Base-by-base conservation (phyloP, 73 alveolate species). In the Paramecium primaurelia region DNA sequence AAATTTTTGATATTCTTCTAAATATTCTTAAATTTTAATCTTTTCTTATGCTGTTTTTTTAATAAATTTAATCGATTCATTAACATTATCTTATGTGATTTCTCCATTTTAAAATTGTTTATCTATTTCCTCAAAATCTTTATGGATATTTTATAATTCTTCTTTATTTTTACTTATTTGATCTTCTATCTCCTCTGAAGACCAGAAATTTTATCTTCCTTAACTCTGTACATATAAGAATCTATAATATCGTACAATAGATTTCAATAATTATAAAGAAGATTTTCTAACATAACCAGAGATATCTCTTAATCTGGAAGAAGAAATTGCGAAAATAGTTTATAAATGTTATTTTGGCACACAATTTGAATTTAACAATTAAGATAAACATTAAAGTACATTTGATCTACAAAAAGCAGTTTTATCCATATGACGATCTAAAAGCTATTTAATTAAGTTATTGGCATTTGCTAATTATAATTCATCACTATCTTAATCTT, bases 241-340 rank as follows among this genome's bases (percentile, higher is more conserved):
- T 73, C 60, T 73, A 32, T 73, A 73, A 73, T 73, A 73, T 2
- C 59, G 28, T 3, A 73, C 47, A 11, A 73, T 38, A 5, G 87
- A 73, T 73, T 73, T 73, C 28, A 73, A 34, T 73, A 73, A 40
- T 37, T 73, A 36, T 38, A 73, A 36, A 34, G 87, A 34, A 8
- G 87, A 34, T 14, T 73, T 73, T 36, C 87, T 32, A 37, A 73
- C 87, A 73, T 73, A 73, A 3, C 87, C 87, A 73, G 87, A 73
- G 0, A 73, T 37, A 73, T 73, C 87, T 5, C 59, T 73, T 20
- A 73, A 36, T 36, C 87, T 73, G 16, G 40, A 73, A 1, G 87
- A 73, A 0, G 87, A 34, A 12, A 73, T 37, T 9, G 47, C 59
- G 11, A 73, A 73, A 34, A 73, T 73, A 32, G 59, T 73, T 11